A percentile compares a stretch with the other conserved stretches of the same genome.
These are phyloP conservation scores for Boletus barrowsii DNA, from an alignment of 768 basidiomycete species.

Conservation along the genomic window DNA sequence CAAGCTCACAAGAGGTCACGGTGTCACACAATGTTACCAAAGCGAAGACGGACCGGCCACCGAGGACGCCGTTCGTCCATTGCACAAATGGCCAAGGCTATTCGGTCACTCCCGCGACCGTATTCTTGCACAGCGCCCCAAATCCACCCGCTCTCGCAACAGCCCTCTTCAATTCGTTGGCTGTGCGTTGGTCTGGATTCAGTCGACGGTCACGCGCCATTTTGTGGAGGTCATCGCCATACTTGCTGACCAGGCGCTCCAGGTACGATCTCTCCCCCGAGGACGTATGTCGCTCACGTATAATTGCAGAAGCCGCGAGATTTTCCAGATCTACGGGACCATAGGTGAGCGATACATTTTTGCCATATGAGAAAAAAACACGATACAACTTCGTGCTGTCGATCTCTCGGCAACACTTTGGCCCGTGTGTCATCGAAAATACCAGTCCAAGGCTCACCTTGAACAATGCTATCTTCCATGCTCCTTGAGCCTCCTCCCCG, in stretches of 20 bases:
- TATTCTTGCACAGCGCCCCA: constrained; percentile 21
- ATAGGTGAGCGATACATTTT: constrained; percentile 9
- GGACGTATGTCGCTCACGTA: constrained; percentile 62
- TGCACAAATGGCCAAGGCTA: constrained; percentile 1
- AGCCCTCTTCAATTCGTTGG: constrained; percentile 68
- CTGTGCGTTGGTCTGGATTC: constrained; percentile 83
- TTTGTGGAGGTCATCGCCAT: constrained; percentile 66
- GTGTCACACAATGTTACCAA: constrained; percentile 28
- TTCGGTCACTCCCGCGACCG: constrained; percentile 1
- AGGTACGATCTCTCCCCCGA: constrained; percentile 68
- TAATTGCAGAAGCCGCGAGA: constrained; percentile 47
- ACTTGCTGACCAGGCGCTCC: constrained; percentile 56
- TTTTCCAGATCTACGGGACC: constrained; percentile 58
- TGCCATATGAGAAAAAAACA: neutral
- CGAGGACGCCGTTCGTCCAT: constrained; percentile 5
- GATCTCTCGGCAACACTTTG: neutral
- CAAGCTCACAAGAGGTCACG: constrained; percentile 14
- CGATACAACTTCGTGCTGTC: constrained; percentile 1
- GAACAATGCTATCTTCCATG: constrained; percentile 5
- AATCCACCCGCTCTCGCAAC: constrained; percentile 54
- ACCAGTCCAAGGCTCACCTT: constrained; percentile 33
- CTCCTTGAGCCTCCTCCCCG: neutral
- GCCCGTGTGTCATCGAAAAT: neutral
- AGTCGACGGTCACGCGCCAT: constrained; percentile 81
- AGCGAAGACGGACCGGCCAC: constrained; percentile 8